Conservation (phyloP, 805 yeast genomes). For the Kluyveromyces lactis region DNA sequence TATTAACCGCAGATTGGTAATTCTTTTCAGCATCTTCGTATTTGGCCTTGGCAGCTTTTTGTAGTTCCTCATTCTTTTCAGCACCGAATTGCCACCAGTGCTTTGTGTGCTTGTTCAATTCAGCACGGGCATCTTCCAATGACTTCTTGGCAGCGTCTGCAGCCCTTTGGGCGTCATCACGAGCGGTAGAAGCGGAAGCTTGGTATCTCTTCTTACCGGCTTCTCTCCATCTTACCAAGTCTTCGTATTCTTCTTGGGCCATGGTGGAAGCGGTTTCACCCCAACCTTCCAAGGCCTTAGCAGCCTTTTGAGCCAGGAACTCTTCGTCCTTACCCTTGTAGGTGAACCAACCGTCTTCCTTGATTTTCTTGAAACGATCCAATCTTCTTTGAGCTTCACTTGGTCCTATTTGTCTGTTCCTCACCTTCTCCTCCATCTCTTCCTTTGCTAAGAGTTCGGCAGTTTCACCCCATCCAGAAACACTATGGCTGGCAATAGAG, state of each 20-base stretch:
- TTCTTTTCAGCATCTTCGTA: constrained; percentile 22
- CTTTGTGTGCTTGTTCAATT: constrained; percentile 25
- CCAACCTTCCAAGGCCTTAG: constrained; percentile 37
- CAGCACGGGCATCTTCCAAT: constrained; percentile 29
- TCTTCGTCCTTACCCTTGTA: constrained; percentile 23
- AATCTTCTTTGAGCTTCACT: constrained; percentile 29
- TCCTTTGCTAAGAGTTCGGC: constrained; percentile 34
- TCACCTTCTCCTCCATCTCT: constrained; percentile 23
- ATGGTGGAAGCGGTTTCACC: constrained; percentile 37
- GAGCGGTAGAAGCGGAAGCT: constrained; percentile 32
- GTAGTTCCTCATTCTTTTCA: constrained; percentile 30
- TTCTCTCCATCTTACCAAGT: constrained; percentile 13
- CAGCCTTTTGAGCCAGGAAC: constrained; percentile 29
- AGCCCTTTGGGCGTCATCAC: constrained; percentile 30
- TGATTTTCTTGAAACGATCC: constrained; percentile 29
- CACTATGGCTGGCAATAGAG: constrained; percentile 29
- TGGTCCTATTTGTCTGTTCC: constrained; percentile 15
- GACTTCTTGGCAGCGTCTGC: constrained; percentile 26
- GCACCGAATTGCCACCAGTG: constrained; percentile 35
- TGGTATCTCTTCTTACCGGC: constrained; percentile 27
- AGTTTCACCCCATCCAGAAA: constrained; percentile 41
- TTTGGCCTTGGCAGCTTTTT: constrained; percentile 24
- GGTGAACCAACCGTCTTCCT: constrained; percentile 30
- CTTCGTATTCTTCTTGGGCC: constrained; percentile 36
- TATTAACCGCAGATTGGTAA: constrained; percentile 12